Conservation (phyloP, 2,329 filamentous ascomycete genomes). For the Aspergillus tanneri region DNA sequence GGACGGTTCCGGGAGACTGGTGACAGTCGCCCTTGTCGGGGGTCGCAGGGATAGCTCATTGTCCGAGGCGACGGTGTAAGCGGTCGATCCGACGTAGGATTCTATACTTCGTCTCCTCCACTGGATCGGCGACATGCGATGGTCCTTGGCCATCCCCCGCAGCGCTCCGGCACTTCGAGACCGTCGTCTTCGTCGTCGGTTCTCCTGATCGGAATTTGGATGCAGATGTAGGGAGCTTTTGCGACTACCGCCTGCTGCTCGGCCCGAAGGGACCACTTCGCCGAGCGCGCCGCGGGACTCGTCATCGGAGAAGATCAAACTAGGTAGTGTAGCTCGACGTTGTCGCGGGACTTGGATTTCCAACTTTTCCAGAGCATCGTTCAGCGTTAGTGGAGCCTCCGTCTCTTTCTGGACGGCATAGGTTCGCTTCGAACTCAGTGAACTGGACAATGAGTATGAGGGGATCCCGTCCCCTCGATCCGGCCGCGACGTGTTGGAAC, state of each 20-base stretch:
- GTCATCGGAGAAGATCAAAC: constrained; percentile 45
- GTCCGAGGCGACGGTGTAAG: constrained; percentile 30
- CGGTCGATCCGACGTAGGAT: constrained; percentile 39
- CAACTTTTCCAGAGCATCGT: constrained; percentile 22
- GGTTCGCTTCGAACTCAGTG: constrained; percentile 25
- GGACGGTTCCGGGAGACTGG: constrained; percentile 25
- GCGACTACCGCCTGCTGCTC: constrained; percentile 7
- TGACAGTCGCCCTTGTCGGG: constrained; percentile 31
- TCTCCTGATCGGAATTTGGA: constrained; percentile 19
- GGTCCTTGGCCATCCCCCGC: constrained; percentile 34
- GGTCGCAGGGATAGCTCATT: constrained; percentile 28
- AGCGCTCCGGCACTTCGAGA: constrained; percentile 47
- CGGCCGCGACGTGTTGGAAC: constrained; percentile 10
- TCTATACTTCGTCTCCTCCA: constrained; percentile 45
- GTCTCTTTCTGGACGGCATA: constrained; percentile 23
- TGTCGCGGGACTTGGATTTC: constrained; percentile 26
- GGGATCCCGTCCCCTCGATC: constrained; percentile 9
- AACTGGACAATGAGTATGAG: constrained; percentile 25
- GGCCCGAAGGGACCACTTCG: constrained; percentile 24
- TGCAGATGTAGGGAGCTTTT: constrained; percentile 11
- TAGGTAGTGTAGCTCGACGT: constrained; percentile 47
- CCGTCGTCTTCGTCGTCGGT: constrained; percentile 37
- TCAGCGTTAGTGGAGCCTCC: constrained; percentile 20
- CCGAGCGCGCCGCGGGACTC: constrained; percentile 35
- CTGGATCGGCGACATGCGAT: constrained; percentile 41